phyloP scores from a whole-genome alignment of 1,284 basidiomycete genomes.

The Sporisorium sorghi region DNA sequence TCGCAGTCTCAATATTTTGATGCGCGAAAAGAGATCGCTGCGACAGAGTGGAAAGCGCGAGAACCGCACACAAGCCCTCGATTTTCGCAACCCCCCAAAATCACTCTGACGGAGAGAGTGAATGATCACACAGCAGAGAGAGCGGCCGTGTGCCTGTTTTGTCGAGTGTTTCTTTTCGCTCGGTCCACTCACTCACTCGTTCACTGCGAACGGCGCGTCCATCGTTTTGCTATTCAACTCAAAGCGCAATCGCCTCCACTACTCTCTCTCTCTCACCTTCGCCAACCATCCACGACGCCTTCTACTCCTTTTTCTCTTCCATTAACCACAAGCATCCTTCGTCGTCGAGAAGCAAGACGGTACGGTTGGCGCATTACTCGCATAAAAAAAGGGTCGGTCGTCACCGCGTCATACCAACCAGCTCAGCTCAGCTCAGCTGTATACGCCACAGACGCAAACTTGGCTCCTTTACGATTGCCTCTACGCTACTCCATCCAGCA shows the following conservation, averaged over 20 bases:
- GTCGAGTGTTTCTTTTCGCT: conserved; percentile 24
- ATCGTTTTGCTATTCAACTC: conserved; percentile 21
- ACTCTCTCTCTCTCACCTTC: conserved; percentile 6
- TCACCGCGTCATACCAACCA: background rate
- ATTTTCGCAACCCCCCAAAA: background rate
- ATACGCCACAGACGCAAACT: background rate
- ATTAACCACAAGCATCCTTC: background rate
- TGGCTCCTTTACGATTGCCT: background rate
- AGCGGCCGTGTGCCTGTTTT: background rate
- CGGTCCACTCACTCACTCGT: conserved; percentile 6
- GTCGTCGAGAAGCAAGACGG: background rate
- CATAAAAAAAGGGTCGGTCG: background rate
- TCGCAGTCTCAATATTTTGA: no score
- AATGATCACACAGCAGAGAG: no score
- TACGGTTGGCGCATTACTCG: background rate
- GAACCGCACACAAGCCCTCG: background rate
- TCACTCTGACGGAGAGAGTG: background rate
- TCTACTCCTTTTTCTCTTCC: background rate
- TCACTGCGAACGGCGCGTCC: conserved; percentile 12
- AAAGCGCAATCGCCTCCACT: conserved; percentile 16
- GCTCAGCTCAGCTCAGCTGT: background rate
- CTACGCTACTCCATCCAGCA: background rate
- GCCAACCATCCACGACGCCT: background rate
- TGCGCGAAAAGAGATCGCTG: background rate
- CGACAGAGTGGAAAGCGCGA: conserved; percentile 11